phyloP scores from a whole-genome alignment of 768 basidiomycete genomes.

The Pholiota molesta region DNA sequence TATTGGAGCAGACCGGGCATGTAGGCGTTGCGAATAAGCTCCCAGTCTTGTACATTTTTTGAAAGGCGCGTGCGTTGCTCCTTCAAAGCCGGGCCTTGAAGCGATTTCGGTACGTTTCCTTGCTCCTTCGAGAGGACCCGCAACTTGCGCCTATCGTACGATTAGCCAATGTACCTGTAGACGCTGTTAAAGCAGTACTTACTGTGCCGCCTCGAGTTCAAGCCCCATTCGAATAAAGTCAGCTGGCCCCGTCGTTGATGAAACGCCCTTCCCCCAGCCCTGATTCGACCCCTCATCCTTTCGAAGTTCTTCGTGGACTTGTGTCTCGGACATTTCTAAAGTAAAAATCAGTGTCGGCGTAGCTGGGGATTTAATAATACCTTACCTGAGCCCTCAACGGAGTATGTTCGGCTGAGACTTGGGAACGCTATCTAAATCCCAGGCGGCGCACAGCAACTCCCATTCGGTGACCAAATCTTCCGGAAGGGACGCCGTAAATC shows the following conservation, averaged over 20 bases:
- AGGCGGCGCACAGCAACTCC: slow-evolving; percentile 4
- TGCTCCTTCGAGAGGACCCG: neutral
- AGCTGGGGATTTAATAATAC: neutral
- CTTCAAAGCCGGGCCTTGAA: neutral
- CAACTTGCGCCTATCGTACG: neutral
- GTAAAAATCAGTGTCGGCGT: neutral
- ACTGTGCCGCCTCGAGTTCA: slow-evolving; percentile 11
- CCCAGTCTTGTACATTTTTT: slow-evolving; percentile 12
- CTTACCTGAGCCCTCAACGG: neutral
- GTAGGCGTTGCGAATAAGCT: slow-evolving; percentile 14
- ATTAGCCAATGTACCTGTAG: neutral
- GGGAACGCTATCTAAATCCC: slow-evolving; percentile 7
- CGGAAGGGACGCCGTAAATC: slow-evolving; percentile 6
- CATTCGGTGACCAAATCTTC: neutral
- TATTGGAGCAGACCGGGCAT: slow-evolving; percentile 20
- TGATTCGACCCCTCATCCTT: neutral
- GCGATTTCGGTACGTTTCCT: neutral
- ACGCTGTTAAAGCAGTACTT: neutral
- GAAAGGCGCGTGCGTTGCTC: neutral
- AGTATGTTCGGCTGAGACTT: neutral
- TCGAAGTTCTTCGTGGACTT: slow-evolving; percentile 1
- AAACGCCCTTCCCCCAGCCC: neutral
- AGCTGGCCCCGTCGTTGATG: neutral
- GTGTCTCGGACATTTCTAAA: neutral
- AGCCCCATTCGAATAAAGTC: neutral